These are phyloP conservation scores for Stachybotrys chlorohalonatus DNA, from an alignment of 2,329 filamentous ascomycete genomes.

Conservation along the genomic window DNA sequence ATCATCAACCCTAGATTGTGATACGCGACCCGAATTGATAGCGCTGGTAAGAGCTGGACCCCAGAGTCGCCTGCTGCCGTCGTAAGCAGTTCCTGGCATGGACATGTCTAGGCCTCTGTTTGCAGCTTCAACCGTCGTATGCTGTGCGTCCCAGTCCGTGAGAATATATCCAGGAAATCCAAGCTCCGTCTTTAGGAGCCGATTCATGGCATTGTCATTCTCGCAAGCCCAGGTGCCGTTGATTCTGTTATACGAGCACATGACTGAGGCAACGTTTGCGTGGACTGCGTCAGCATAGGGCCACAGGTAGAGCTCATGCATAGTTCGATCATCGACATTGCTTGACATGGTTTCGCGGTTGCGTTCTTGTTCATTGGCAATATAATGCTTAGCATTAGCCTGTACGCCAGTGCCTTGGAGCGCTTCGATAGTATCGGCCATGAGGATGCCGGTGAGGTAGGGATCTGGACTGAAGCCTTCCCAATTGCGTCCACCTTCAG, in stretches of 20 bases:
- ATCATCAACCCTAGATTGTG: conserved; percentile 54
- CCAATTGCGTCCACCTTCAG: conserved; percentile 42
- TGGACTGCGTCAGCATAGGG: conserved; percentile 60
- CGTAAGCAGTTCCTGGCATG: conserved; percentile 62
- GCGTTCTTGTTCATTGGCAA: conserved; percentile 69
- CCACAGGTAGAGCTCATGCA: conserved; percentile 60
- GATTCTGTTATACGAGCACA: conserved; percentile 60
- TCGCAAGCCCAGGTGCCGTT: conserved; percentile 66
- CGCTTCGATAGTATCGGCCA: conserved; percentile 51
- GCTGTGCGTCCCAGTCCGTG: conserved; percentile 60
- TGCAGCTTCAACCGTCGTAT: conserved; percentile 51
- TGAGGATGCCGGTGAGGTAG: conserved; percentile 52
- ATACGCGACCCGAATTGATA: conserved; percentile 48
- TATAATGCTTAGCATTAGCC: conserved; percentile 52
- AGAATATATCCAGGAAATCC: conserved; percentile 58
- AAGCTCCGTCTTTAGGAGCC: conserved; percentile 53
- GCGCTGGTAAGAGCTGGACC: conserved; percentile 42
- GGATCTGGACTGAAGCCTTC: conserved; percentile 59
- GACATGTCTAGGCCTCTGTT: conserved; percentile 55
- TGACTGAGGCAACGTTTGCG: conserved; percentile 47
- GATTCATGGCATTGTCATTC: conserved; percentile 59
- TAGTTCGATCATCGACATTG: conserved; percentile 52
- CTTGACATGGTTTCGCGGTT: conserved; percentile 48
- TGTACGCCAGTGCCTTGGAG: conserved; percentile 27
- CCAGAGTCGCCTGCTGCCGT: conserved; percentile 45